Base-by-base conservation (phyloP, 495 filamentous ascomycete genomes). In the Penicillium simplicissimum region DNA sequence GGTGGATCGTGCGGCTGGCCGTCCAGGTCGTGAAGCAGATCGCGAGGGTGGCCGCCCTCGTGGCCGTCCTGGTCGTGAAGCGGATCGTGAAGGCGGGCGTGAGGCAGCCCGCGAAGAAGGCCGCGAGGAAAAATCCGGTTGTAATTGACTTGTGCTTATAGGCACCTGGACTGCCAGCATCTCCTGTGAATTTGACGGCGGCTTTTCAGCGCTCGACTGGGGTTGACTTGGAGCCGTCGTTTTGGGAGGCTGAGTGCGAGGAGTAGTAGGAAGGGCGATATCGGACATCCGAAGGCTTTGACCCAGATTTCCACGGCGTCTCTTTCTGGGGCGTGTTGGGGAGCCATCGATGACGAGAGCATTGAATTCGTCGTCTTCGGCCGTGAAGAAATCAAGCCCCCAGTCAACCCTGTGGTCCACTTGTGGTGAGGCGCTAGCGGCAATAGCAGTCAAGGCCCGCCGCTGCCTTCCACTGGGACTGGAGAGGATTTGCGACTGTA, bases 391-490 rank as follows among this genome's bases (percentile, higher is more conserved):
- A 19, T 71, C 71, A 38, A 82, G 70, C 17, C 76, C 72, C 8
- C 81, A 51, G 42, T 81, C 79, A n/a, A 73, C 13, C 61, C 63
- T 35, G 66, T 67, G 11, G 59, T 67, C 69, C 40, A 74, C 70
- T 34, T 74, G 70, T 3, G 80, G 80, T 7, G 79, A 79, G 40
- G 67, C 68, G 40, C 82, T 77, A 0, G 72, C 72, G 6, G 76
- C 79, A 62, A 84, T 82, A 21, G 82, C 78, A 8, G 78, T 76
- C 52, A 84, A 62, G 37, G 71, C 69, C 45, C 78, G 74, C 17
- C 77, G 74, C 42, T 76, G 78, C 35, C 73, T 71, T 36, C 75
- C 76, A 48, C 79, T 81, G 9, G 76, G 77, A 43, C 71, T 78
- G 8, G 80, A 74, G 17, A 77, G 61, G 17, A 80, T 68, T 21